Evolutionary conservation across 1,284 basidiomycete species (phyloP).

Genomic region (Cyathus pygmaeus): DNA sequence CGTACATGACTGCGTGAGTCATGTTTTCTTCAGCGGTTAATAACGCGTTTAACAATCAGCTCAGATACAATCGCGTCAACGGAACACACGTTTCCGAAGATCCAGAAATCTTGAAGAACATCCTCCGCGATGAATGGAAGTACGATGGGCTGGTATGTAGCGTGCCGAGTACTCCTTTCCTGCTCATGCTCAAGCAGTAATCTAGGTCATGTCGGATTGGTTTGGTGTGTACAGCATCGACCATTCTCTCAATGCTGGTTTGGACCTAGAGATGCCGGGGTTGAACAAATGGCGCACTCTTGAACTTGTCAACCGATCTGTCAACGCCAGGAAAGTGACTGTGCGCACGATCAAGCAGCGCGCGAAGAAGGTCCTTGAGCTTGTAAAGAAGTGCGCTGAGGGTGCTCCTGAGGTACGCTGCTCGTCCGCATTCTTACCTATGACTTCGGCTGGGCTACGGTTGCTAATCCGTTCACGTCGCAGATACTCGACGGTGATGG

Average conservation of each 20-base stretch:
- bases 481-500: conserved; percentile 77
- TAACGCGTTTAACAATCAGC: not conserved
- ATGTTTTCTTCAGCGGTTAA: not conserved
- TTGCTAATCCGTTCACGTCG: not conserved
- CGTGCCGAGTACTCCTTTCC: not conserved
- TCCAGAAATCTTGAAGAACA: conserved; percentile 64
- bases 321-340: conserved; percentile 72
- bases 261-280: conserved; percentile 86
- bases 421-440: not conserved
- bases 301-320: conserved; percentile 70
- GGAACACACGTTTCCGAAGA: conserved; percentile 81
- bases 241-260: conserved; percentile 73
- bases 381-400: conserved; percentile 70
- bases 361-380: conserved; percentile 70
- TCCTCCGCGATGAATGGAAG: conserved; percentile 82
- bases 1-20: conserved; percentile 76
- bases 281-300: conserved; percentile 75
- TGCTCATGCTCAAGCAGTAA: not conserved
- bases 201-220: conserved; percentile 82
- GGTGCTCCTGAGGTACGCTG: conserved; percentile 66
- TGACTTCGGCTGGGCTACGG: not conserved
- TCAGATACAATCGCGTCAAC: conserved; percentile 74
- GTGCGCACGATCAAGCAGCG: conserved; percentile 74
- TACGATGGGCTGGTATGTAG: conserved; percentile 65
- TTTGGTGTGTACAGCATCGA: conserved; percentile 77